Evolutionary conservation across 202 grass and related monocot species (phyloP), one percentile per base, ranked within the genome.

Genomic region (Panicum hallii): DNA sequence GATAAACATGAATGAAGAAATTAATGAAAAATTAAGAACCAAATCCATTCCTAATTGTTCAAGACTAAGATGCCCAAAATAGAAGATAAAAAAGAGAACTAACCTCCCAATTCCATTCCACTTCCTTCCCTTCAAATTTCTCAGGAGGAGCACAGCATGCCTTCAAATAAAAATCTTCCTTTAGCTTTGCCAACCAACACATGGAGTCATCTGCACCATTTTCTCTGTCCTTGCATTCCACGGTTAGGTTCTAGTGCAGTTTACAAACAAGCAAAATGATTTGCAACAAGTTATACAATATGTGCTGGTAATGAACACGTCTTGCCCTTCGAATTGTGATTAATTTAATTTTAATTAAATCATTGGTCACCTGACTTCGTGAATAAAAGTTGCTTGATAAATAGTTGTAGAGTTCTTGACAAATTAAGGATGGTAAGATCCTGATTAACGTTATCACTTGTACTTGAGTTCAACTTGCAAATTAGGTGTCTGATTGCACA

Each of bases 321-420:
- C 28, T 66, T 7, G 13, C 36, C 7, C 34, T 40, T 19, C 3
- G 16, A 82, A 61, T 49, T 32, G 9, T 63, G 44, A 79, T 48
- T 30, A 32, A 65, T 65, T 36, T 52, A 79, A 49, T 42, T 67
- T 19, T 1, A 65, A 38, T 66, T 54, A 53, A 67, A 57, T 56
- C 16, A 55, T 30, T 9, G 14, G 28, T 74, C 32, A 38, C 71
- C 47, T 74, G 71, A 5, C 7, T 34, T 74, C 11, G 47, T 28
- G 68, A 22, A 72, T 15, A 1, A 26, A 2, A 7, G 4, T 26
- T 47, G 43, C n/a, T 71, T 12, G 43, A 72, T 42, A 92, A 56
- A 90, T 83, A 87, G 58, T 89, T 62, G 54, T 90, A 90, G 61
- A 82, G 80, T 70, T 92, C 83, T 79, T 69, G 91, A 83, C 90